phyloP scores from a whole-genome alignment of 2,329 filamentous ascomycete genomes.

The Cordyceps farinosa region DNA sequence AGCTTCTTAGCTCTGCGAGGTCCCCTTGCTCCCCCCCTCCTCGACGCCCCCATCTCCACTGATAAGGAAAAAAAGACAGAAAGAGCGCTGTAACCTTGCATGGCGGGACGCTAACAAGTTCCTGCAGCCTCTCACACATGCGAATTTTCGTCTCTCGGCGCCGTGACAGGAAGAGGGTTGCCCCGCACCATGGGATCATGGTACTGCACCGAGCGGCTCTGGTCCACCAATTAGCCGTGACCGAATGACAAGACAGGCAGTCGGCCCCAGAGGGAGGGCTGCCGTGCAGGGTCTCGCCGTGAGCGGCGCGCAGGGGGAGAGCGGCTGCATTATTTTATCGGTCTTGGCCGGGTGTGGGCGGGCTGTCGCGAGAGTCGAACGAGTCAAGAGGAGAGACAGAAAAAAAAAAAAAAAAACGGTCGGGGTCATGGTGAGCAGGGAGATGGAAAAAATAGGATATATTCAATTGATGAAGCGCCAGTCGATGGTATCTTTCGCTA shows the following conservation, averaged over 20 bases:
- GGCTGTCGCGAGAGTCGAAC: conserved; percentile 3
- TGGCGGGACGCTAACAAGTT: not conserved
- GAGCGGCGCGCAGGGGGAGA: not conserved
- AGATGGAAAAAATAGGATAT: not conserved
- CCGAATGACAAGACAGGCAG: not conserved
- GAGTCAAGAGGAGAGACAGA: not conserved
- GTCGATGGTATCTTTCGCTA: conserved; percentile 18
- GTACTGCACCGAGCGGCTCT: not conserved
- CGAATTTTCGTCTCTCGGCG: not conserved
- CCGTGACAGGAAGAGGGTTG: not conserved
- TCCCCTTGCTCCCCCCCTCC: not conserved
- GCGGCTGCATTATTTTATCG: not conserved
- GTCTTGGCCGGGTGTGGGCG: not conserved
- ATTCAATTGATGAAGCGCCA: conserved; percentile 12
- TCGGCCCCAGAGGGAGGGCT: not conserved
- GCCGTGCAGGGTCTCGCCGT: not conserved
- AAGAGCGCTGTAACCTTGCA: not conserved
- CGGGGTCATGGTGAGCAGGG: not conserved
- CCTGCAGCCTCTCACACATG: not conserved
- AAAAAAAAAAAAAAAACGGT: not conserved
- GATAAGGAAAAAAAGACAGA: not conserved
- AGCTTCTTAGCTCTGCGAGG: not conserved
- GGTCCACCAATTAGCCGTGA: conserved; percentile 7
- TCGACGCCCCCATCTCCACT: not conserved
- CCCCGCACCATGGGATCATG: not conserved